Evolutionary conservation across 192 early-diverging fungal species (phyloP).

Genomic region (Coemansia sp.): DNA sequence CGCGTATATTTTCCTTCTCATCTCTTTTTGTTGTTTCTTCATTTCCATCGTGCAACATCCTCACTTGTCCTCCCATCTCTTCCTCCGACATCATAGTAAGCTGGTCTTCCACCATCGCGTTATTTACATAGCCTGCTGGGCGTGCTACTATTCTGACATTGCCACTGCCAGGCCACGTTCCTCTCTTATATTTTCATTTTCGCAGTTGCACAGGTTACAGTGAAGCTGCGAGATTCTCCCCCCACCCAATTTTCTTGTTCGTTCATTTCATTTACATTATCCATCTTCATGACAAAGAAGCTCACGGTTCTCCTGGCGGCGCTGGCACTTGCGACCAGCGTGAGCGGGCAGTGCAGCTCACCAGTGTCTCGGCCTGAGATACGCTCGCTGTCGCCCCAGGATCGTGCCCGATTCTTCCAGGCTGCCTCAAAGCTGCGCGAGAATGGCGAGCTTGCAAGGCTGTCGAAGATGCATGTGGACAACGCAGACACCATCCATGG

Average conservation of each 20-base stretch:
- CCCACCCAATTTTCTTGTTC: background rate
- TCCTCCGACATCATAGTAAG: background rate
- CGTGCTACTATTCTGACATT: background rate
- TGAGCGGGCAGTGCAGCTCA: slow-evolving; percentile 36
- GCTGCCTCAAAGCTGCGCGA: slow-evolving; percentile 36
- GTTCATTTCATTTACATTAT: background rate
- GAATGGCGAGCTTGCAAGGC: slow-evolving; percentile 51
- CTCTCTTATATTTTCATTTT: background rate
- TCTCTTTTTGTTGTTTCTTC: background rate
- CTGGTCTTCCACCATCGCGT: slow-evolving; percentile 3
- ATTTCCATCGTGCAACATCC: background rate
- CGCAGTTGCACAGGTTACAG: background rate
- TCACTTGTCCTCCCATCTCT: background rate
- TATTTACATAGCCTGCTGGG: background rate
- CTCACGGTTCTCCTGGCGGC: slow-evolving; percentile 19
- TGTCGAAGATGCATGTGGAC: slow-evolving; percentile 50
- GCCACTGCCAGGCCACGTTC: background rate
- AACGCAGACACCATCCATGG: slow-evolving; percentile 54
- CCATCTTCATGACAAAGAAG: slow-evolving; percentile 32
- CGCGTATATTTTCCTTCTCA: slow-evolving; percentile 2
- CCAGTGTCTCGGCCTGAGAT: slow-evolving; percentile 50
- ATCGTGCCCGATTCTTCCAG: slow-evolving; percentile 46
- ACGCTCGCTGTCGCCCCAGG: slow-evolving; percentile 46
- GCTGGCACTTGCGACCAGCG: slow-evolving; percentile 29
- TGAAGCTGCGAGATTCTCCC: slow-evolving; percentile 3